Conservation (phyloP, 2,329 filamentous ascomycete genomes). For the Sporothrix inflata region DNA sequence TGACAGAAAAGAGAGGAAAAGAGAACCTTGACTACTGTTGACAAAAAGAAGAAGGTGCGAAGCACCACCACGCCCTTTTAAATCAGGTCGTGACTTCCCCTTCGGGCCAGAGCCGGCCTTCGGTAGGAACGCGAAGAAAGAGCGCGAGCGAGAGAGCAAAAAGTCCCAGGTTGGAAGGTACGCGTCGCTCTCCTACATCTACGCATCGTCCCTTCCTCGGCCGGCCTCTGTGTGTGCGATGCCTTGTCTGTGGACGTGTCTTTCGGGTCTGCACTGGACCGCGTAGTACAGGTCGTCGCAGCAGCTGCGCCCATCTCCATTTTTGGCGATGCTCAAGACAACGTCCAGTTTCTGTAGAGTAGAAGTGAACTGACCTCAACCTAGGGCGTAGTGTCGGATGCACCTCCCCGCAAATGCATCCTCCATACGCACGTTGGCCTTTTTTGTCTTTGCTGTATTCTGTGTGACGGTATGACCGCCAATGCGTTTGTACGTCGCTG, state of each 20-base stretch:
- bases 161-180: neutral
- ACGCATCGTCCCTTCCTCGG: conserved; percentile 19
- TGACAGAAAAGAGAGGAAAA: conserved; percentile 20
- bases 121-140: neutral
- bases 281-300: neutral
- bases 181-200: neutral
- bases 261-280: conserved; percentile 14
- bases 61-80: neutral
- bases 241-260: neutral
- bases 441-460: neutral
- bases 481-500: neutral
- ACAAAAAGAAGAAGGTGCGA: neutral
- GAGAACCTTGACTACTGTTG: neutral
- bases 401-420: neutral
- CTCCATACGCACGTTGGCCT: conserved; percentile 17
- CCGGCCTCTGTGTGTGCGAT: neutral
- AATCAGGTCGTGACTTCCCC: neutral
- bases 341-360: too few species aligned
- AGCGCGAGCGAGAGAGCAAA: neutral
- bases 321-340: neutral
- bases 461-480: neutral
- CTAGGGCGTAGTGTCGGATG: neutral
- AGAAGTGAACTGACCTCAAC: neutral
- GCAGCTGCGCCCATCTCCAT: neutral
- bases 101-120: neutral